phyloP scores from a whole-genome alignment of 2,329 filamentous ascomycete genomes.

The Alternaria triticimaculans region DNA sequence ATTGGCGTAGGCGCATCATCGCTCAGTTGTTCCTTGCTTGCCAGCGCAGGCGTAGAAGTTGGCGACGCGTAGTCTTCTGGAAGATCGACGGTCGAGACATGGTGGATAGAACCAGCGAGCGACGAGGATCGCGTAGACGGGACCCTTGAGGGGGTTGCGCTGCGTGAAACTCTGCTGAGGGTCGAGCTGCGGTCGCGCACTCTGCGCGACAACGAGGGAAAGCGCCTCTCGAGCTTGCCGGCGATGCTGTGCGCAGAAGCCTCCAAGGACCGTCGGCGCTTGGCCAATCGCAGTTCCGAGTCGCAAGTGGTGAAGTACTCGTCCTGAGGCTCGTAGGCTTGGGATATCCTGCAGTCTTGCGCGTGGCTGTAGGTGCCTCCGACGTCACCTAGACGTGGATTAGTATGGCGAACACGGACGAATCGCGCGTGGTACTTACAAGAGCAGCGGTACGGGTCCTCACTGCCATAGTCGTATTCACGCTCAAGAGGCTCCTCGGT shows the following conservation, averaged over 20 bases:
- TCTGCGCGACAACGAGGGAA: conserved; percentile 62
- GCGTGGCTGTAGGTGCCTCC: conserved; percentile 62
- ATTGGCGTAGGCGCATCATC: conserved; percentile 40
- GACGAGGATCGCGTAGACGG: conserved; percentile 78
- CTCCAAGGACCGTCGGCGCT: conserved; percentile 66
- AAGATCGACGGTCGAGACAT: conserved; percentile 47
- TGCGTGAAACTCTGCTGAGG: conserved; percentile 48
- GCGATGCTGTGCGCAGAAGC: conserved; percentile 68
- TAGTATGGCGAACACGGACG: conserved; percentile 23
- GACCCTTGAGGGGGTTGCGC: conserved; percentile 60
- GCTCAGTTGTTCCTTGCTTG: conserved; percentile 44
- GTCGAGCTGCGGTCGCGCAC: conserved; percentile 58
- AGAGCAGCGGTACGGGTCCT: conserved; percentile 64
- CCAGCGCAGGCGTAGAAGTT: conserved; percentile 29
- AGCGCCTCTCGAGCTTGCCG: conserved; percentile 69
- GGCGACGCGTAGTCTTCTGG: conserved; percentile 41
- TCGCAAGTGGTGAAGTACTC: conserved; percentile 68
- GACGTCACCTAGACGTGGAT: conserved; percentile 61
- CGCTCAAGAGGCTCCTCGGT: conserved; percentile 81
- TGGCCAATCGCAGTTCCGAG: conserved; percentile 62
- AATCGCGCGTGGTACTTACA: conserved; percentile 64
- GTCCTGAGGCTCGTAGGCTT: conserved; percentile 68
- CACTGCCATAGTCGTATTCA: conserved; percentile 64
- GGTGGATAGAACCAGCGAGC: conserved; percentile 67
- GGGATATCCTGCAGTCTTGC: conserved; percentile 48